Evolutionary conservation across 2,329 filamentous ascomycete species (phyloP), one percentile per base, ranked within the genome.

Genomic region (Cryphonectria japonica): DNA sequence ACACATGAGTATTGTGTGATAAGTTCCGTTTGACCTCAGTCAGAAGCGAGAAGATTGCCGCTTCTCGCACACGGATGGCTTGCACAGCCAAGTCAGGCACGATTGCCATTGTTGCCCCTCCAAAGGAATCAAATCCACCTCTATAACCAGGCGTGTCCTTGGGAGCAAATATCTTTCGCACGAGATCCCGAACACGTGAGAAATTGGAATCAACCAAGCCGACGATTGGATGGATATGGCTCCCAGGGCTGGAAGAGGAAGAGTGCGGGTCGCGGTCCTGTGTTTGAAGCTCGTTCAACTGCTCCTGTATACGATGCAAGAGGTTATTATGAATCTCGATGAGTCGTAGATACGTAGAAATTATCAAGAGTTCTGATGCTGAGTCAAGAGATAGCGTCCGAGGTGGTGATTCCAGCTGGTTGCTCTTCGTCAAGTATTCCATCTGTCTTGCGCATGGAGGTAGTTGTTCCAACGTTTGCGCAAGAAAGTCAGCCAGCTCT

Each of bases 71-170:
- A 37, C 22, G 32, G 22, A 61, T 39, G 16, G 59, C 59, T n/a
- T 39, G 32, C 59, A 61, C 2, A 22, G 59, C 59, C 19, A 61
- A 19, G 22, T 61, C 59, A 9, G 59, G 59, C 22, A 61, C 59
- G 16, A 61, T 39, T 22, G 19, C 59, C 34, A 61, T 13, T 39
- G 59, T 7, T 19, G 14, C 2, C 5, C 59, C 59, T 61, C 59
- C 59, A 39, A 37, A 61, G 22, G 2, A 39, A 9, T 61, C 34
- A 11, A 61, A 61, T 5, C 32, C 59, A 39, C 59, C 59, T 11
- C 59, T 61, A 14, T 61, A 61, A 11, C 59, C 59, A 61, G 59
- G 14, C 22, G 59, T 61, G 26, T 61, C 16, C 59, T 61, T 61
- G 0, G 59, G 59, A 6, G 34, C 22, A 3, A 61, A 11, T 37